Base-by-base conservation (phyloP, 768 basidiomycete genomes). In the Phylloporus arenicola region DNA sequence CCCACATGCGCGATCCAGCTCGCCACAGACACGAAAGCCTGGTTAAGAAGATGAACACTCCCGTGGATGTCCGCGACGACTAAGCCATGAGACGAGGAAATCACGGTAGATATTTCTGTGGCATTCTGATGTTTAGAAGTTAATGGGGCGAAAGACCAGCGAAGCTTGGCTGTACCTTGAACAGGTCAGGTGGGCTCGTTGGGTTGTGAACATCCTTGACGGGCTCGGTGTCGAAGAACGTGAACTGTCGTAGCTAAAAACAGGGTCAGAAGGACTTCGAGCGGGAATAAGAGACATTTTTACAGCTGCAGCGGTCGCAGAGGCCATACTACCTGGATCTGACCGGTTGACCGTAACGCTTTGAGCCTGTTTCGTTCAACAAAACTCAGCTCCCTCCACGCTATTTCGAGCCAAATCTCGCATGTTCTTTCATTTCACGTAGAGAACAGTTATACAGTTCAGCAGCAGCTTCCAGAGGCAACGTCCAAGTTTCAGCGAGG, bases 31-130 rank as follows among this genome's bases (percentile, higher is more conserved):
- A 87, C 84, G 61, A 92, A 92, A 25, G 86, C 80, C 31, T 79
- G 73, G 65, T 84, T 82, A 29, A 93, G 76, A 10, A 87, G 68
- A 64, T 92, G 89, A 9, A 93, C 71, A 53, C 81, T 85, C 11
- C 91, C 92, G 65, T 92, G 86, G 24, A 90, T 84, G 65, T 93
- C 91, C 13, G 92, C 92, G 27, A 90, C 80, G 11, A 92, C 71
- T 1, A 88, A 68, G 6, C 88, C 88, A 45, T 72, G 71, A 14
- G 81, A 79, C 0, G 87, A 85, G 0, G 80, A 74, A 0, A 78
- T 65, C 25, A 87, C 72, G 1, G 81, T 77, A 0, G 92, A 88
- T 45, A 93, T 84, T 73, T 91, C 90, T 44, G 78, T 71, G 1
- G 87, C 74, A 49, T 73, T 75, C 78, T 86, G 51, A 30, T 43